Conservation (phyloP, 78 protist species). For the Chrysochromulina tobinii region DNA sequence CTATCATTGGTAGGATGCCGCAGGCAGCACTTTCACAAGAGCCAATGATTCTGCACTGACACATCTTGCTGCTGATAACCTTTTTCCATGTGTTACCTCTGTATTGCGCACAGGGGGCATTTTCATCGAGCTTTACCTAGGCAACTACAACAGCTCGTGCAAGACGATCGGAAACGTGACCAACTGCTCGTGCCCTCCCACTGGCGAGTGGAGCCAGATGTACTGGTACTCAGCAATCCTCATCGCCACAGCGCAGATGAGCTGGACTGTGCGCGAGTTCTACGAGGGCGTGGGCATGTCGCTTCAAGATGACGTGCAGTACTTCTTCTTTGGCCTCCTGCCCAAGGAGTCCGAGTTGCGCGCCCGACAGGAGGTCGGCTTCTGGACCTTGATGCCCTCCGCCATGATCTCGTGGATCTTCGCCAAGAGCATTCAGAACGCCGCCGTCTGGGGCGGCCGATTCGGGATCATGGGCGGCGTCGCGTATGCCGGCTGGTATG, state of each 20-base stretch:
- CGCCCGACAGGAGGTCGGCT: background rate
- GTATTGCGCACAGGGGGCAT: too few relatives aligned
- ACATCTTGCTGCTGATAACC: too few relatives aligned
- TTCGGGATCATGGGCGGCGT: constrained; percentile 2
- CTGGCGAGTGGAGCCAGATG: background rate
- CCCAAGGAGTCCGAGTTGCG: background rate
- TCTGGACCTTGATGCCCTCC: constrained; percentile 9
- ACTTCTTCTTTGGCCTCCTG: background rate
- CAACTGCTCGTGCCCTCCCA: too few relatives aligned
- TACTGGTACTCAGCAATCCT: background rate
- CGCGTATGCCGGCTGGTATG: constrained; percentile 10
- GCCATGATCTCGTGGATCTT: constrained; percentile 20
- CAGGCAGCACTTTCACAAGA: too few relatives aligned
- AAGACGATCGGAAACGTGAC: too few relatives aligned
- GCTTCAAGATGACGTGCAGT: background rate
- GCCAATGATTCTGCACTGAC: too few relatives aligned
- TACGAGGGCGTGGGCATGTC: background rate
- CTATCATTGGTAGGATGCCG: too few relatives aligned
- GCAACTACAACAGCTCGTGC: too few relatives aligned
- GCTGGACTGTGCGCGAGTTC: background rate
- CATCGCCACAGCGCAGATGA: background rate
- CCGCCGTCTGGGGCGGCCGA: background rate
- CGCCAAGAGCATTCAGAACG: background rate
- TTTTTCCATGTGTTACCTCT: too few relatives aligned
- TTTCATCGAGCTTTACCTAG: too few relatives aligned